Percentiles rank a stretch among this genome's conserved stretches.
These are phyloP conservation scores for Globisporangium nodosum DNA, from an alignment of 352 stramenopile genomes.

Conservation along the genomic window DNA sequence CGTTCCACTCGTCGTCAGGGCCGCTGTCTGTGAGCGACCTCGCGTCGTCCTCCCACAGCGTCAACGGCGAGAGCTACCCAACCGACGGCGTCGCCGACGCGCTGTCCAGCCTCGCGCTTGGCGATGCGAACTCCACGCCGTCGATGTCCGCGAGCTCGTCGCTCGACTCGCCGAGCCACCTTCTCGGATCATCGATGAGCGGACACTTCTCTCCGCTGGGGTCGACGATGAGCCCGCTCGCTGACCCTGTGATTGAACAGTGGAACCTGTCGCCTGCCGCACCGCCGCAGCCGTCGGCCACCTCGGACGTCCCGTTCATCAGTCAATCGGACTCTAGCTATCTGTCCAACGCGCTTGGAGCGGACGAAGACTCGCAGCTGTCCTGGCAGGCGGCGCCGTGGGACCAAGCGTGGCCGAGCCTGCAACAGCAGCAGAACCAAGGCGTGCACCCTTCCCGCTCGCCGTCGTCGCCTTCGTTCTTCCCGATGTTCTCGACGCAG, in stretches of 20 bases:
- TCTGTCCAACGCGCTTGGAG: conserved; percentile 33
- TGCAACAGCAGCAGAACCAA: conserved; percentile 24
- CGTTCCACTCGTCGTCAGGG: conserved; percentile 13
- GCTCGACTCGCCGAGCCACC: conserved; percentile 46
- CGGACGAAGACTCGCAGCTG: conserved; percentile 27
- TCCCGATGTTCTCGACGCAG: conserved; percentile 52
- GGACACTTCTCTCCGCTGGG: conserved; percentile 49
- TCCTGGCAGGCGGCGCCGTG: conserved; percentile 50
- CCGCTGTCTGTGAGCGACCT: conserved; percentile 14
- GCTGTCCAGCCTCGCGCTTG: conserved; percentile 61
- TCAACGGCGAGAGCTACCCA: conserved; percentile 29
- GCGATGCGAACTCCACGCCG: conserved; percentile 40
- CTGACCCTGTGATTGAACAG: conserved; percentile 72
- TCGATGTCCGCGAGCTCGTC: conserved; percentile 49
- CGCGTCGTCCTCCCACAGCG: conserved; percentile 22
- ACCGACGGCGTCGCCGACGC: conserved; percentile 54
- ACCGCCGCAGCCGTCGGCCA: conserved; percentile 25
- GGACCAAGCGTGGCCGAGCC: conserved; percentile 50
- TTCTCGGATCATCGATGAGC: conserved; percentile 28
- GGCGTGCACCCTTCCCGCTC: conserved; percentile 28
- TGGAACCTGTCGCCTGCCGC: conserved; percentile 69
- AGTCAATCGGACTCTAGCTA: conserved; percentile 41
- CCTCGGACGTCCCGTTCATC: conserved; percentile 34
- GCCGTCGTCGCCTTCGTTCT: conserved; percentile 35
- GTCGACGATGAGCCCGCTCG: conserved; percentile 39